phyloP scores from a whole-genome alignment of 1,284 basidiomycete species.

The Pascua sp. region DNA sequence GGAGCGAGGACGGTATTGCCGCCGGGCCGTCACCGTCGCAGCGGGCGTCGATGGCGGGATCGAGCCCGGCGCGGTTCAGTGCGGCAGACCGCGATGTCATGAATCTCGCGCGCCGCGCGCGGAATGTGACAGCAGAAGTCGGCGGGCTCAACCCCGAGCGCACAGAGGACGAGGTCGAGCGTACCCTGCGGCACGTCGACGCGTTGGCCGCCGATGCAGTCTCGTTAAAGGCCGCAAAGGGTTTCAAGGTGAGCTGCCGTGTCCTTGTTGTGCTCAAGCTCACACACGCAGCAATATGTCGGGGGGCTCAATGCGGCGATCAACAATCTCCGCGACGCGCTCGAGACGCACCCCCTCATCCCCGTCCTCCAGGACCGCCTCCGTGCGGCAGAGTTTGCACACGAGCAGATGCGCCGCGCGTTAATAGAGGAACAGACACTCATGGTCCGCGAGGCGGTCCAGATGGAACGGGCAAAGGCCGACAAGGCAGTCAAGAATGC shows the following conservation, averaged over 20 bases:
- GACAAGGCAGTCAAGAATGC: slow-evolving; percentile 17
- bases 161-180: slow-evolving; percentile 24
- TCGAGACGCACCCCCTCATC: slow-evolving; percentile 27
- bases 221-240: slow-evolving; percentile 25
- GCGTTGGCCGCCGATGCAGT: slow-evolving; percentile 20
- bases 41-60: neutral
- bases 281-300: slow-evolving; percentile 27
- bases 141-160: slow-evolving; percentile 19
- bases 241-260: slow-evolving; percentile 28
- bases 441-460: slow-evolving; percentile 4
- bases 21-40: neutral
- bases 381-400: slow-evolving; percentile 4
- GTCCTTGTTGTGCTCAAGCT: neutral
- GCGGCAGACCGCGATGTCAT: slow-evolving; percentile 26
- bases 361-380: slow-evolving; percentile 15
- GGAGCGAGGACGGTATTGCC: slow-evolving; percentile 15
- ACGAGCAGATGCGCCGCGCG: slow-evolving; percentile 12
- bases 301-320: slow-evolving; percentile 28
- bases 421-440: slow-evolving; percentile 6
- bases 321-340: slow-evolving; percentile 18
- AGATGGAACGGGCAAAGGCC: slow-evolving; percentile 10
- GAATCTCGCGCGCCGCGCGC: slow-evolving; percentile 32
- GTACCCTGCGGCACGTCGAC: slow-evolving; percentile 18
- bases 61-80: neutral
- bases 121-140: slow-evolving; percentile 23